Evolutionary conservation across 139 green algal species (phyloP).

Genomic region (Raphidocelis subcapitata): DNA sequence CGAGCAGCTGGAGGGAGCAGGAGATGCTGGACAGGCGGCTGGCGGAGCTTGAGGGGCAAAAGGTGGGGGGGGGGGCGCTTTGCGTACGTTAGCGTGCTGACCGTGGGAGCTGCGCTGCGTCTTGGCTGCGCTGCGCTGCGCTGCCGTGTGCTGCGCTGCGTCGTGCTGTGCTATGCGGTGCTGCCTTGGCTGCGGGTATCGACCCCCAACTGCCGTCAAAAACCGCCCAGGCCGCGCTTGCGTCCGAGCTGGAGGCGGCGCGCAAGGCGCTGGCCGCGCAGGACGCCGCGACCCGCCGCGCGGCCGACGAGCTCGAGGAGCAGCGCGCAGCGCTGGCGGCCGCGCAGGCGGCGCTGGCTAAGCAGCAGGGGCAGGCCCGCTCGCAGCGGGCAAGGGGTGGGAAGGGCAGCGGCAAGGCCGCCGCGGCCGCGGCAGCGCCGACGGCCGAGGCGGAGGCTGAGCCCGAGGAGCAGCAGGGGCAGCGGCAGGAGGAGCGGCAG

Average conservation of each 20-base stretch:
- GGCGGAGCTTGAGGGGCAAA: conserved; percentile 25
- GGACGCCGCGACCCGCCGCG: conserved; percentile 7
- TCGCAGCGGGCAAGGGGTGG: conserved; percentile 13
- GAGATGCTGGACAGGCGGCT: conserved; percentile 47
- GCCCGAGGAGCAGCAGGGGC: no score
- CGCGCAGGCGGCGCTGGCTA: conserved; percentile 25
- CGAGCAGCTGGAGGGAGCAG: conserved; percentile 55
- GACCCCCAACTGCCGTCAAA: no score
- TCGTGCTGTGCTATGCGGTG: no score
- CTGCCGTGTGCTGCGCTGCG: no score
- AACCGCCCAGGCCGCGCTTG: conserved; percentile 4
- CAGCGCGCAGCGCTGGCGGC: conserved; percentile 4
- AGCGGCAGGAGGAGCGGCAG: neutral
- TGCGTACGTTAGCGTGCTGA: no score
- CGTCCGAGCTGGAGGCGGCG: conserved; percentile 27
- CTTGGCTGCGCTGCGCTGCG: no score
- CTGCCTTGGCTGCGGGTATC: no score
- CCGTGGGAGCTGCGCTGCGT: no score
- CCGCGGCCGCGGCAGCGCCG: no score
- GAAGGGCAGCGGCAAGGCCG: no score
- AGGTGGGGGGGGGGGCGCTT: neutral
- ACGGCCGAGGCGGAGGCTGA: no score
- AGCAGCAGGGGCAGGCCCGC: conserved; percentile 17
- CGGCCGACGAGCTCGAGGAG: no score
- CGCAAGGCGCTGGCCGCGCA: conserved; percentile 12